Evolutionary conservation across 2,329 filamentous ascomycete genomes (phyloP).

Genomic region (Cryphonectria carpinicola): DNA sequence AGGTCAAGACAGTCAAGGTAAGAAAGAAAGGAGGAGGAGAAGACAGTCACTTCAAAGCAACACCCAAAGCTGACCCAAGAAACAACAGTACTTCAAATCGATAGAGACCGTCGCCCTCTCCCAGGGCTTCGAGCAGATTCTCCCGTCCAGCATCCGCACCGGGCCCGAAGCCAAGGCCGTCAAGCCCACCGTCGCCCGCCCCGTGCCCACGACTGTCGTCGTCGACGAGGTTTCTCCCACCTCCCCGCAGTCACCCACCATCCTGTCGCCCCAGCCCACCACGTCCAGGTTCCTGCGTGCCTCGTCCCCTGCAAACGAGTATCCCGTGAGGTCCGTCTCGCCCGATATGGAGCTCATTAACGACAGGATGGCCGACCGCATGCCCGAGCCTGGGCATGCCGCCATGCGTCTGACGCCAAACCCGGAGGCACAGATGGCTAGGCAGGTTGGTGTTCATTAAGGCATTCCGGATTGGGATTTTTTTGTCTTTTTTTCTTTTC

Average conservation of each 20-base stretch:
- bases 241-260: slow-evolving; percentile 41
- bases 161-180: slow-evolving; percentile 40
- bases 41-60: no score
- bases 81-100: slow-evolving; percentile 58
- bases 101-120: slow-evolving; percentile 59
- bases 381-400: slow-evolving; percentile 51
- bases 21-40: neutral
- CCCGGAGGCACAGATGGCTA: slow-evolving; percentile 47
- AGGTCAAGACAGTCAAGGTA: slow-evolving; percentile 66
- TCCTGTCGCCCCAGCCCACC: slow-evolving; percentile 58
- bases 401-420: slow-evolving; percentile 51
- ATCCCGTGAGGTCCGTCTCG: slow-evolving; percentile 58
- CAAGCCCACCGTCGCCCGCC: slow-evolving; percentile 31
- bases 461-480: neutral
- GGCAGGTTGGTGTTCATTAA: slow-evolving; percentile 25
- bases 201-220: slow-evolving; percentile 38
- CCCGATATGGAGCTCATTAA: slow-evolving; percentile 63
- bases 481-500: neutral
- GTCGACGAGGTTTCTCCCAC: slow-evolving; percentile 44
- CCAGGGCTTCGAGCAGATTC: slow-evolving; percentile 50
- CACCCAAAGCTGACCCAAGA: neutral
- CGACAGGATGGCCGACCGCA: slow-evolving; percentile 64
- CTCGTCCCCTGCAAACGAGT: slow-evolving; percentile 56
- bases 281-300: slow-evolving; percentile 59
- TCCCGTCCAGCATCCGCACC: slow-evolving; percentile 58